Evolutionary conservation across 2,329 filamentous ascomycete species (phyloP), one percentile per base, ranked within the genome.

Genomic region (Paramyrothecium roridum): DNA sequence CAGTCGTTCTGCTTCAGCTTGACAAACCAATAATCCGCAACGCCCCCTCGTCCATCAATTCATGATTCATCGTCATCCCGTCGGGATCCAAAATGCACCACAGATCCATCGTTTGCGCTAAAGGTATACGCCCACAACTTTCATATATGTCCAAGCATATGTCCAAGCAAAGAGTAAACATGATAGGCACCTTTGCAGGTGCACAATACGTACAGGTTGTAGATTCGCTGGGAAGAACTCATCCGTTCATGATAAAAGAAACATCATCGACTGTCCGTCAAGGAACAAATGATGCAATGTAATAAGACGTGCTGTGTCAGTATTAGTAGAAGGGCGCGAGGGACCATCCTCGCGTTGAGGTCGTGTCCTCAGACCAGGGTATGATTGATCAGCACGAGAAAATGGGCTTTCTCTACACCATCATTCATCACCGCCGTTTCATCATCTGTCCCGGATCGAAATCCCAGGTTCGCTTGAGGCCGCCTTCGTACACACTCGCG

Each of bases 401-500:
- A 13, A 13, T 4, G 13, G 13, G 3, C 13, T 13, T 13, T 16
- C 37, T 17, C 13, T 43, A 13, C 13, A 4, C 48, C 48, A n/a
- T 30, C 33, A 46, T 30, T 22, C 33, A 51, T 59, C 56, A 64
- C 26, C 61, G 68, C 53, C 65, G 67, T 52, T 71, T 71, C 61
- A 70, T 70, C 55, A 67, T 60, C 26, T 69, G 61, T 50, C 63
- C 62, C 22, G 63, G 62, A 54, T 82, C 80, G 61, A 80, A 83
- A 60, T 85, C 84, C 84, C 84, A 87, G 48, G 76, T 68, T 50
- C 85, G 75, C 70, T 88, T 88, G 50, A 87, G 68, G 3, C 84
- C 84, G 47, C 83, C 82, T 63, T 87, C 84, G 67, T 88, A 88
- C 6, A 88, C 85, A 61, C 82, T 87, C 13, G 85, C 85, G 54